phyloP scores from a whole-genome alignment of 768 basidiomycete genomes.

The Termitomyces heimii region DNA sequence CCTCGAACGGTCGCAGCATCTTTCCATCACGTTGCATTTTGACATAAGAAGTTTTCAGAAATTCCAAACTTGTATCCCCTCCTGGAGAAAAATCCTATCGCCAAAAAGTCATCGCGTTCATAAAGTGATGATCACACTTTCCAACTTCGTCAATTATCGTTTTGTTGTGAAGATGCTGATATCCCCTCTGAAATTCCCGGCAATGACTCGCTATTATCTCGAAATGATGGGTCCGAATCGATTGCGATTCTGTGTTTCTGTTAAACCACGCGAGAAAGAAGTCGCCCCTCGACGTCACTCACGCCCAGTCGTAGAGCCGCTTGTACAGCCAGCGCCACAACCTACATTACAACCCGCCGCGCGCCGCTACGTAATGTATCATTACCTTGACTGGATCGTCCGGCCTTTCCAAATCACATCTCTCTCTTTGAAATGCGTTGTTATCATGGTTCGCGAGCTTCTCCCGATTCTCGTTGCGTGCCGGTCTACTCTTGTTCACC shows the following conservation, averaged over 20 bases:
- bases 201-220: conserved; percentile 7
- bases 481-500: conserved; percentile 9
- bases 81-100: not conserved
- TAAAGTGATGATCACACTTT: not conserved
- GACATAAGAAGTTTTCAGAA: not conserved
- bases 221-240: conserved; percentile 3
- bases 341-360: not conserved
- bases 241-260: conserved; percentile 1
- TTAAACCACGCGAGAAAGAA: conserved; percentile 3
- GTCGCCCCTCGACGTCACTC: not conserved
- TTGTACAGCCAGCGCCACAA: not conserved
- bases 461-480: conserved; percentile 12
- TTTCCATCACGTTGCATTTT: conserved; percentile 10
- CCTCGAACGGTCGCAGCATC: conserved; percentile 8
- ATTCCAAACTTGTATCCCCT: not conserved
- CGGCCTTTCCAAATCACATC: conserved; percentile 9
- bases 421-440: conserved; percentile 11
- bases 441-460: conserved; percentile 5
- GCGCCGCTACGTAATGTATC: not conserved
- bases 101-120: conserved; percentile 4
- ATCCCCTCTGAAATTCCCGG: conserved; percentile 1
- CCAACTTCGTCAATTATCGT: not conserved
- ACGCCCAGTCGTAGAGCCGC: not conserved
- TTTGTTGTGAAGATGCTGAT: conserved; percentile 1
- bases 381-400: conserved; percentile 11